Conservation (phyloP, 1,284 basidiomycete genomes). For the Papiliotrema laurentii region DNA sequence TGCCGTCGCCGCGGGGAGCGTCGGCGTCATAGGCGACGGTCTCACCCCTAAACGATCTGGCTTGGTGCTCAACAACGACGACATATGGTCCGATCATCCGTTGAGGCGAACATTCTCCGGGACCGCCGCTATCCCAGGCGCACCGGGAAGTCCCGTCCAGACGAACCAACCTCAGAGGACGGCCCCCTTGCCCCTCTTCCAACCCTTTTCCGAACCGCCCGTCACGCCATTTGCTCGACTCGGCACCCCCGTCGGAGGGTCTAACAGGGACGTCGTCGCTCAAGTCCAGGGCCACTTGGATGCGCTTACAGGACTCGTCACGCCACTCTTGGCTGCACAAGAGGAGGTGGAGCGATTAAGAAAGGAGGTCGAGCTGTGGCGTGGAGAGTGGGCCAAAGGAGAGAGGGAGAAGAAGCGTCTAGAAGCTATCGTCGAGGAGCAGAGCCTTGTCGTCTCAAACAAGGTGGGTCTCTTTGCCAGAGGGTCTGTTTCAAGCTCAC, state of each 20-base stretch:
- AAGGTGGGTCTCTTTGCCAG: neutral
- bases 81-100: no score
- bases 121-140: neutral
- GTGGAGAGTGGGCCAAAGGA: conserved; percentile 26
- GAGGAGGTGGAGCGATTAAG: conserved; percentile 38
- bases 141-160: neutral
- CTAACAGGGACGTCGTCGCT: neutral
- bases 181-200: neutral
- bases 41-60: neutral
- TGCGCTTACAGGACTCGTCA: conserved; percentile 19
- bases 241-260: neutral
- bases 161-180: no score
- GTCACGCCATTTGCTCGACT: neutral
- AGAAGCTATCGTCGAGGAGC: conserved; percentile 17
- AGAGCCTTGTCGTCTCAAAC: conserved; percentile 17
- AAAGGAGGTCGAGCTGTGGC: conserved; percentile 39
- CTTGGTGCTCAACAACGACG: no score
- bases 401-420: conserved; percentile 32
- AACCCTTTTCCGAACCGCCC: neutral
- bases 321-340: conserved; percentile 18
- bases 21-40: neutral
- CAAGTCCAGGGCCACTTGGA: conserved; percentile 23
- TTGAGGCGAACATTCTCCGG: no score
- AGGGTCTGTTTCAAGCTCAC: conserved; percentile 1
- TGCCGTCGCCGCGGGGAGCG: no score